A percentile compares a stretch with the other conserved stretches of the same genome.
These are phyloP conservation scores for Entomortierella chlamydospora DNA, from an alignment of 192 early-diverging fungal species.

Conservation along the genomic window DNA sequence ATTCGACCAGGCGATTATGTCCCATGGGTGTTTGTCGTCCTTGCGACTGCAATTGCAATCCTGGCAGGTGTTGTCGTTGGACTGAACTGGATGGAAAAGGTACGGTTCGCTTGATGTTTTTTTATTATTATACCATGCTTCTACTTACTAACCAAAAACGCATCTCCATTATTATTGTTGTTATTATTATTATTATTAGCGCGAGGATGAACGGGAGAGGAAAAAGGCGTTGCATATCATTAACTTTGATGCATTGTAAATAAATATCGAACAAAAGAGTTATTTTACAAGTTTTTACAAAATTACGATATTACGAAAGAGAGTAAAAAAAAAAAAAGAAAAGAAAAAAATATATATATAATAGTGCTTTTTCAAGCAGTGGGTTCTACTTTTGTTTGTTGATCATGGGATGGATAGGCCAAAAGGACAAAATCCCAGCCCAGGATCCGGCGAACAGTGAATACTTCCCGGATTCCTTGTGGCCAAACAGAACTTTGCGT, in stretches of 20 bases:
- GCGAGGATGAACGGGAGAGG: conserved; percentile 85
- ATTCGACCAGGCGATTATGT: conserved; percentile 89
- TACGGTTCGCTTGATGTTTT: conserved; percentile 23
- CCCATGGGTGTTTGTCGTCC: conserved; percentile 81
- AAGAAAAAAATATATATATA: too few relatives aligned
- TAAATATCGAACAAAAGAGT: not conserved
- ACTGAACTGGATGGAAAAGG: conserved; percentile 83
- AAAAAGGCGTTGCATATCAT: conserved; percentile 83
- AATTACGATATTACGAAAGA: not conserved
- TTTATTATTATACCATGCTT: not conserved
- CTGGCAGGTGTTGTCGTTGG: conserved; percentile 77
- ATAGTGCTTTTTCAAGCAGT: too few relatives aligned
- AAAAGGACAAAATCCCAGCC: conserved; percentile 49
- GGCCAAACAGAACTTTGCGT: conserved; percentile 21
- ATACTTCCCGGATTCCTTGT: conserved; percentile 42
- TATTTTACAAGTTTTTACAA: not conserved
- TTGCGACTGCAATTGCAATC: conserved; percentile 77
- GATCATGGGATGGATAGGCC: conserved; percentile 31
- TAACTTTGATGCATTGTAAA: conserved; percentile 91
- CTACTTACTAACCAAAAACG: not conserved
- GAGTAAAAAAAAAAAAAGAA: too few relatives aligned
- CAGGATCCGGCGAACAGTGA: conserved; percentile 29
- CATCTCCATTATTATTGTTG: not conserved
- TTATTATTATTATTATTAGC: conserved; percentile 43
- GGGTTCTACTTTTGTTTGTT: not conserved